These are phyloP conservation scores for Fusarium agapanthi DNA, from an alignment of 2,329 filamentous ascomycete species.

Conservation along the genomic window DNA sequence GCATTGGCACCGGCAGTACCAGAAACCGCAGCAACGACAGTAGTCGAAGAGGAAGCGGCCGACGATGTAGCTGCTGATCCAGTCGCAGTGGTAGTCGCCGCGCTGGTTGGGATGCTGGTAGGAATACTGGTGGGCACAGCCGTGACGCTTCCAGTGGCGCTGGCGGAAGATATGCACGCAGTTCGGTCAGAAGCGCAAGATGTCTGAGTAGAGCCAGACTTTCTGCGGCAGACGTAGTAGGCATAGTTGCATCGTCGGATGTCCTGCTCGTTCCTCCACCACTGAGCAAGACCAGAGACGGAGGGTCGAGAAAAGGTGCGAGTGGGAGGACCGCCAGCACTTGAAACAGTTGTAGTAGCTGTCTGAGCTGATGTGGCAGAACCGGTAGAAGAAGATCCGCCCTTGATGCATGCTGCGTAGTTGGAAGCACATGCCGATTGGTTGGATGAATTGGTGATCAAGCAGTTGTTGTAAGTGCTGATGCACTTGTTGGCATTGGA, in stretches of 20 bases:
- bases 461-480: slow-evolving; percentile 2
- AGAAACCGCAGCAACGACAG: neutral
- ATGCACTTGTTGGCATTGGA: slow-evolving; percentile 7
- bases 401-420: slow-evolving; percentile 6
- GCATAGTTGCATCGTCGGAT: neutral
- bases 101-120: neutral
- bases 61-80: neutral
- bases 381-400: neutral
- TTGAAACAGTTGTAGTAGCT: neutral
- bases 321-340: neutral
- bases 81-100: neutral
- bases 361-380: neutral
- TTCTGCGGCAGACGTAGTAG: slow-evolving; percentile 5
- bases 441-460: slow-evolving; percentile 1
- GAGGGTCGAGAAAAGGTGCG: neutral
- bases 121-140: neutral
- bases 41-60: neutral
- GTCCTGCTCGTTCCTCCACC: slow-evolving; percentile 2
- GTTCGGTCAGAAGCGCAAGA: neutral
- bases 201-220: neutral
- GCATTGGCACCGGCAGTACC: neutral
- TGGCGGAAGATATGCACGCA: neutral
- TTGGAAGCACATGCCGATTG: neutral
- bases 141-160: neutral
- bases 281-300: neutral